These are phyloP conservation scores for Kalanchoe fedtschenkoi DNA, from an alignment of 164 flowering plant species.

Conservation along the genomic window DNA sequence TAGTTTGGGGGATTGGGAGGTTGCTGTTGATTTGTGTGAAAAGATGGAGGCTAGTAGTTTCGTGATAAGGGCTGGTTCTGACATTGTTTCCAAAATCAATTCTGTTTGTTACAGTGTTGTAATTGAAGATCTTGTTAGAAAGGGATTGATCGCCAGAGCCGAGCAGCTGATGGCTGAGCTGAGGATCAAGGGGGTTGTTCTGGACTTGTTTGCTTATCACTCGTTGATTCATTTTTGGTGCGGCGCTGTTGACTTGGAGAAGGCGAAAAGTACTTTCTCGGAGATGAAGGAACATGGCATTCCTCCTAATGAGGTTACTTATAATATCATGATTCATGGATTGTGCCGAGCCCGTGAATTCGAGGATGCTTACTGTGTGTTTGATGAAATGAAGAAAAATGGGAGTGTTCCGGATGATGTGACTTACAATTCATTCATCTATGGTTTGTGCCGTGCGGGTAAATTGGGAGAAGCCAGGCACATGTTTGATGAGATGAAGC, in stretches of 20 bases:
- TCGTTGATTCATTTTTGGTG: neutral
- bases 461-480: neutral
- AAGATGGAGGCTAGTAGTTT: neutral
- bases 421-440: conserved; percentile 6
- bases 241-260: neutral
- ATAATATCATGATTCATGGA: conserved; percentile 2
- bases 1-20: conserved; percentile 1
- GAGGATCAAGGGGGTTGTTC: neutral
- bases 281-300: neutral
- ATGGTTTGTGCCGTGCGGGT: conserved; percentile 11
- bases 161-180: conserved; percentile 2
- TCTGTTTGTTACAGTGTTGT: neutral
- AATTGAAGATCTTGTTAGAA: neutral
- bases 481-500: conserved; percentile 1
- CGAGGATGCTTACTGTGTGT: conserved; percentile 5
- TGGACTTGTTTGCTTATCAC: neutral
- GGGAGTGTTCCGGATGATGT: neutral
- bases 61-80: neutral
- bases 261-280: neutral
- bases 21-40: conserved; percentile 1
- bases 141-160: neutral
- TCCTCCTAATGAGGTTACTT: conserved; percentile 1
- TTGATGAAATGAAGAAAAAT: neutral
- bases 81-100: neutral
- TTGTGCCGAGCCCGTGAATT: conserved; percentile 1